Evolutionary conservation across 148 eudicot genomes (phyloP).

Genomic region (Camellia lanceoleosa): DNA sequence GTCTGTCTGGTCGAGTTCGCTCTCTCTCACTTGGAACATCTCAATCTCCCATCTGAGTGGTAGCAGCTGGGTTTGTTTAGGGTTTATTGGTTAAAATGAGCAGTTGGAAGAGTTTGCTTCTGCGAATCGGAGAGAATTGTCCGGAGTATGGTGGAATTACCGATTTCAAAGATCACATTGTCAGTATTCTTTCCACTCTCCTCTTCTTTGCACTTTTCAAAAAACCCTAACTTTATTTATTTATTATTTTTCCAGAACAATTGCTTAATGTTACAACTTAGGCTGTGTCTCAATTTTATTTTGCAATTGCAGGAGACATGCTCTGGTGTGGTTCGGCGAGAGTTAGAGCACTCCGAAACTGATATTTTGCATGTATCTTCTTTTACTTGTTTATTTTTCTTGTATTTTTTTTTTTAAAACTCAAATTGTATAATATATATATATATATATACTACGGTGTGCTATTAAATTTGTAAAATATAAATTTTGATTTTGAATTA

Average conservation of each 20-base stretch:
- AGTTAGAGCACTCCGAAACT: slow-evolving; percentile 53
- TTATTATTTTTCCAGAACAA: not conserved
- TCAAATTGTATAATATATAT: not conserved
- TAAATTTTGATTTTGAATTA: no score
- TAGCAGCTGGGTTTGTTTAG: not conserved
- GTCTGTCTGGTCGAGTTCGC: not conserved
- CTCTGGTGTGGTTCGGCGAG: slow-evolving; percentile 63
- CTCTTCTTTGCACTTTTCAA: not conserved
- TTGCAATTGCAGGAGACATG: slow-evolving; percentile 68
- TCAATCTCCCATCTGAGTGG: not conserved
- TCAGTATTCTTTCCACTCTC: slow-evolving; percentile 13
- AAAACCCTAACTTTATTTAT: slow-evolving; percentile 12
- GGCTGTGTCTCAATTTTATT: not conserved
- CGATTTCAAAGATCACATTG: slow-evolving; percentile 74
- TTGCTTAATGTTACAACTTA: not conserved
- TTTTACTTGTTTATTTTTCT: not conserved
- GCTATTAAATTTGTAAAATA: no score
- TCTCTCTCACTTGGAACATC: not conserved
- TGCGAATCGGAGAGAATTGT: slow-evolving; percentile 71
- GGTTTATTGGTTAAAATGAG: slow-evolving; percentile 33
- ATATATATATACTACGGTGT: no score
- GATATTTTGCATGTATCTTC: slow-evolving; percentile 50
- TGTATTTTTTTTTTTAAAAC: not conserved
- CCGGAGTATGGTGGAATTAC: slow-evolving; percentile 51
- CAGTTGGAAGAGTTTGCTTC: slow-evolving; percentile 55